Base-by-base conservation (phyloP, 2,329 filamentous ascomycete genomes). In the Venturiaceae sp. region DNA sequence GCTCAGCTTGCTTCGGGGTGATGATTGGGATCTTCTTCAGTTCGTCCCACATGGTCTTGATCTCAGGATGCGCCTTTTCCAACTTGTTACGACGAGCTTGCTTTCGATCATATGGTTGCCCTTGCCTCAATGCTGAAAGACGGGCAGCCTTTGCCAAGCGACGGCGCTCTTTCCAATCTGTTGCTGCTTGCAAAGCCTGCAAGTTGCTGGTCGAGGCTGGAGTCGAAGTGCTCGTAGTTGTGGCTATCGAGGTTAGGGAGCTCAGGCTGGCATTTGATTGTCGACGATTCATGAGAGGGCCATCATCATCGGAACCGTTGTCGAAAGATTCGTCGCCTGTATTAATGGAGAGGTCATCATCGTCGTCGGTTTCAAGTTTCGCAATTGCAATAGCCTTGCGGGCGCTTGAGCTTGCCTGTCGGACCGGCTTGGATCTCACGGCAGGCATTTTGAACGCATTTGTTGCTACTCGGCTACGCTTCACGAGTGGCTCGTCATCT, bases 21-120 rank as follows among this genome's bases (percentile, higher is more conserved):
- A 96, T 82, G 19, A 85, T 74, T 0, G 88, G 82, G 64, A 86
- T 80, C 1, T 83, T 78, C 68, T 86, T 77, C 2, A 97, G 76
- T 26, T 88, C 83, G 3, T 81, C 72, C 94, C 94, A 99, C 89
- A 97, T 95, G 0, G 85, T 89, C 46, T 74, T 77, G 41, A 99
- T 81, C 57, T 85, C 81, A 0, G 92, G 92, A 68, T 99, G 94
- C 55, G 87, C 78, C 21, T 74, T 71, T 64, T 92, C 89, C 1
- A 96, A 82, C 62, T 86, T 85, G 58, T 76, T 73, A 55, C 90
- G 83, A 72, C 88, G 81, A 64, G 69, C 75, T 66, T 64, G 70
- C 61, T 71, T 73, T 69, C 71, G 69, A 71, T 39, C 32, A 9
- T 53, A 30, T 14, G 44, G 44, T 21, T 30, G 44, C 30, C 23